Conservation (phyloP, 73 alveolate genomes). For the Paraurostyla sp. region DNA sequence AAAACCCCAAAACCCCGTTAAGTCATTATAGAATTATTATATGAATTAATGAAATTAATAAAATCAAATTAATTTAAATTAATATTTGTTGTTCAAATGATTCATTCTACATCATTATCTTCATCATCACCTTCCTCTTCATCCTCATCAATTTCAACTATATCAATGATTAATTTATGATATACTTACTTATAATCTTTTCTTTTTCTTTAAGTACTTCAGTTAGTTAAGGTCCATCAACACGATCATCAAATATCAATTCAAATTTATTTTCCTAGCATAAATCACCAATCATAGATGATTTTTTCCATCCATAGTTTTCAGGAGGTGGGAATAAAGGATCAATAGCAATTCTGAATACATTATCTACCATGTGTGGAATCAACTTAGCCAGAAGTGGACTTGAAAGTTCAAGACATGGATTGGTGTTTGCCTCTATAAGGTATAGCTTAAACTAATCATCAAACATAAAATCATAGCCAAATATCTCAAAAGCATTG, state of each 20-base stretch:
- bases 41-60: too few relatives aligned
- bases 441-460: slow-evolving; percentile 90
- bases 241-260: slow-evolving; percentile 45
- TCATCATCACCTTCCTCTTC: slow-evolving; percentile 52
- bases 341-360: slow-evolving; percentile 94
- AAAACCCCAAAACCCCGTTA: too few relatives aligned
- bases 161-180: neutral
- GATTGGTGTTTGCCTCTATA: slow-evolving; percentile 96
- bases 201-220: slow-evolving; percentile 40
- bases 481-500: slow-evolving; percentile 88
- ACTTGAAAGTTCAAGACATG: slow-evolving; percentile 94
- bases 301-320: slow-evolving; percentile 22
- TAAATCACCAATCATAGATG: slow-evolving; percentile 27
- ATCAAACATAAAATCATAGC: slow-evolving; percentile 96
- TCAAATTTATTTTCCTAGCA: slow-evolving; percentile 48
- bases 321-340: slow-evolving; percentile 83
- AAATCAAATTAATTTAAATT: too few relatives aligned
- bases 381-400: slow-evolving; percentile 93
- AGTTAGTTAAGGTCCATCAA: neutral
- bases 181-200: slow-evolving; percentile 15
- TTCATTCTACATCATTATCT: neutral
- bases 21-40: too few relatives aligned
- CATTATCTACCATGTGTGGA: slow-evolving; percentile 92
- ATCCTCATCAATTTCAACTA: slow-evolving; percentile 40
- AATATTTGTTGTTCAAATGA: too few relatives aligned